These are phyloP conservation scores for Graphilbum sp. DNA, from an alignment of 2,329 filamentous ascomycete genomes.

Conservation along the genomic window DNA sequence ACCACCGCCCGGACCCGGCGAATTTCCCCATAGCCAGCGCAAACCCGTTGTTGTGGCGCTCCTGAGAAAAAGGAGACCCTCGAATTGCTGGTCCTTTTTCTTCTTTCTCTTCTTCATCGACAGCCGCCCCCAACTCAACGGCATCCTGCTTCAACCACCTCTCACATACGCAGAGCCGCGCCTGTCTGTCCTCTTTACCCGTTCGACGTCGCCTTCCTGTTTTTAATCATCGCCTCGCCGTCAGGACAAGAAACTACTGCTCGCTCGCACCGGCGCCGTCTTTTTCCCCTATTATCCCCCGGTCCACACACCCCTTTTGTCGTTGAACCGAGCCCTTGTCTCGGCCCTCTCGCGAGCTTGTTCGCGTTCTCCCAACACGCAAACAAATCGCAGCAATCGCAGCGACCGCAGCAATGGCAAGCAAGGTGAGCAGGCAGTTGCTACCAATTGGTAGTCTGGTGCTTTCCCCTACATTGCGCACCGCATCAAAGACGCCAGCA, in stretches of 20 bases:
- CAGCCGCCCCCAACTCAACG: not conserved
- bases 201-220: too few relatives aligned
- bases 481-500: too few relatives aligned
- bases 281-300: too few relatives aligned
- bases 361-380: not conserved
- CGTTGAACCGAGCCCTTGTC: too few relatives aligned
- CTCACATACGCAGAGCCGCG: too few relatives aligned
- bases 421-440: not conserved
- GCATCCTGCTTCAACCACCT: not conserved
- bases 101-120: not conserved
- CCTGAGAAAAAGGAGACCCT: slow-evolving; percentile 5
- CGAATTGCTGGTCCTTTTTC: slow-evolving; percentile 3
- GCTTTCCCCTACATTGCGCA: too few relatives aligned
- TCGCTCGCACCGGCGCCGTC: too few relatives aligned
- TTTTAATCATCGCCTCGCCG: too few relatives aligned
- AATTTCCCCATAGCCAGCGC: slow-evolving; percentile 8
- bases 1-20: slow-evolving; percentile 8
- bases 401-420: not conserved
- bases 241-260: too few relatives aligned
- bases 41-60: slow-evolving; percentile 6
- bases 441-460: not conserved
- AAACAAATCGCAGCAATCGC: too few relatives aligned
- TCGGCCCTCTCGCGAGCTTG: not conserved
- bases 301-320: too few relatives aligned
- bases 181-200: too few relatives aligned